phyloP scores from a whole-genome alignment of 352 stramenopile genomes.

The Globisporangium lucens region DNA sequence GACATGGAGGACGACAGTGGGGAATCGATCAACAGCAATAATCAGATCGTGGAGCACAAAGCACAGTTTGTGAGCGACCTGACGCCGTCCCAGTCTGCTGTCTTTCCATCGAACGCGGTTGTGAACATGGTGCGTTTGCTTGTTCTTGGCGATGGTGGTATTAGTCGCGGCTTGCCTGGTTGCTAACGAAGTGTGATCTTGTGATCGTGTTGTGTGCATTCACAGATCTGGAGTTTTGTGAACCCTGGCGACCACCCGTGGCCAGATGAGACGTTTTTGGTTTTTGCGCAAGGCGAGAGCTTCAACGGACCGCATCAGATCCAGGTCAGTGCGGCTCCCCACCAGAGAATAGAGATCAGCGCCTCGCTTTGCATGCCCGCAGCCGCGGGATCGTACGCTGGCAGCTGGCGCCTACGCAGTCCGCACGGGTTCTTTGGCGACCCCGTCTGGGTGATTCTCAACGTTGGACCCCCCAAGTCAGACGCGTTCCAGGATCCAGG shows the following conservation, averaged over 20 bases:
- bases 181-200: background rate
- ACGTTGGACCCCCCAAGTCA: conserved; percentile 37
- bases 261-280: conserved; percentile 52
- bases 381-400: conserved; percentile 57
- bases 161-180: background rate
- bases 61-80: conserved; percentile 71
- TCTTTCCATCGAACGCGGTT: conserved; percentile 42
- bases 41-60: conserved; percentile 29
- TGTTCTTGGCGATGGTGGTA: conserved; percentile 1
- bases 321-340: conserved; percentile 34
- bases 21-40: conserved; percentile 4
- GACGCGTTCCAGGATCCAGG: conserved; percentile 20
- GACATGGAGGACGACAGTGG: conserved; percentile 49
- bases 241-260: conserved; percentile 57
- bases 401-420: conserved; percentile 71
- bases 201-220: background rate
- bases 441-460: conserved; percentile 74
- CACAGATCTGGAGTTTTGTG: conserved; percentile 75
- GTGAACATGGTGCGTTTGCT: conserved; percentile 55
- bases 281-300: conserved; percentile 65
- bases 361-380: conserved; percentile 52
- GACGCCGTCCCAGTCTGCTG: conserved; percentile 46
- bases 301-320: conserved; percentile 62
- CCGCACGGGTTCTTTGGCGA: conserved; percentile 70
- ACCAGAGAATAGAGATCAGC: conserved; percentile 64